These are phyloP conservation scores for Chromosphaera perkinsii DNA, from an alignment of 208 protist genomes.

Conservation along the genomic window DNA sequence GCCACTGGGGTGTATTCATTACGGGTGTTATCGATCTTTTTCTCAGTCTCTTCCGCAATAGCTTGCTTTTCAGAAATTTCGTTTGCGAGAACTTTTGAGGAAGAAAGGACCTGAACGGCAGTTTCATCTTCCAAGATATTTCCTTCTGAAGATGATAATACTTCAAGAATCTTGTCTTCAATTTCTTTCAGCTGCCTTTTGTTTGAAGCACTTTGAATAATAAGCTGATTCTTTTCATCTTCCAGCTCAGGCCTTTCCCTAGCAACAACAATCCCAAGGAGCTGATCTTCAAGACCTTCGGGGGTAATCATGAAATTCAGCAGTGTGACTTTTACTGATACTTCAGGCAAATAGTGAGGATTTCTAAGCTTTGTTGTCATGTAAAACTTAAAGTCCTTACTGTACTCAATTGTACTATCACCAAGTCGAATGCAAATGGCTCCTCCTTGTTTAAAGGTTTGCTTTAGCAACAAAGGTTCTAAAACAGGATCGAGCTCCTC, in stretches of 20 bases:
- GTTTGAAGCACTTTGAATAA: conserved; percentile 70
- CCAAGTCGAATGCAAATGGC: conserved; percentile 61
- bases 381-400: conserved; percentile 60
- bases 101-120: too few species aligned
- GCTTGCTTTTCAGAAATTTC: too few species aligned
- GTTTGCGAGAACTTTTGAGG: too few species aligned
- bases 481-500: too few species aligned
- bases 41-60: too few species aligned
- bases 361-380: conserved; percentile 89
- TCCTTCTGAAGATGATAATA: too few species aligned
- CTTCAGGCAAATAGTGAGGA: conserved; percentile 86
- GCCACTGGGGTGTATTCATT: too few species aligned
- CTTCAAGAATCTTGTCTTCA: too few species aligned
- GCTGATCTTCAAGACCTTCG: conserved; percentile 84
- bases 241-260: conserved; percentile 83
- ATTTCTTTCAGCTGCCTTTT: conserved; percentile 88
- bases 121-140: too few species aligned
- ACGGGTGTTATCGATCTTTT: too few species aligned
- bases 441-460: too few species aligned
- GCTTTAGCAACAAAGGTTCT: too few species aligned
- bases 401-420: conserved; percentile 57
- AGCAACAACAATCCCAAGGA: conserved; percentile 82
- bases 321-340: conserved; percentile 86
- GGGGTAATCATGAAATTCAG: conserved; percentile 95
- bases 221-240: conserved; percentile 73